Conservation (phyloP, 2,329 filamentous ascomycete species). For the Penicillium verrucosum region DNA sequence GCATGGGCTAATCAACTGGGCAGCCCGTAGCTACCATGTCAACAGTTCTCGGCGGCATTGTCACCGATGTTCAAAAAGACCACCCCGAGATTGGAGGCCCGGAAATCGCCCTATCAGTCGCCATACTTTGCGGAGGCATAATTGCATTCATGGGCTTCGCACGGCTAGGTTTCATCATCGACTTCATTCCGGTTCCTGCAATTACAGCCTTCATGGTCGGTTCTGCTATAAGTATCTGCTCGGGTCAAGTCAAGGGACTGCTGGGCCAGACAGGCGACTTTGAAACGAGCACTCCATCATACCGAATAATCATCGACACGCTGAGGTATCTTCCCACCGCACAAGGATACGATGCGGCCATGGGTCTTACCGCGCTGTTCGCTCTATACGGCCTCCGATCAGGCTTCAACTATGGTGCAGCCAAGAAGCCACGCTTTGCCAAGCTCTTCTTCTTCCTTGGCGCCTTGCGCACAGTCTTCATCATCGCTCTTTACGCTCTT, state of each 20-base stretch:
- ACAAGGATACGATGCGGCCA: conserved; percentile 67
- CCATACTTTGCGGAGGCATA: conserved; percentile 71
- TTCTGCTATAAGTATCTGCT: conserved; percentile 6
- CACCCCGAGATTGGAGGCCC: conserved; percentile 56
- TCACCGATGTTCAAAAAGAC: conserved; percentile 57
- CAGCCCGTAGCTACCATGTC: conserved; percentile 91
- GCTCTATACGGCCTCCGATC: conserved; percentile 71
- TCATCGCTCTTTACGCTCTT: conserved; percentile 86
- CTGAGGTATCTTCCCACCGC: conserved; percentile 64
- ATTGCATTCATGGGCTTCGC: conserved; percentile 72
- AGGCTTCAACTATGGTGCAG: conserved; percentile 60
- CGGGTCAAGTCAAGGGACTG: conserved; percentile 6
- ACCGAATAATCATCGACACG: conserved; percentile 74
- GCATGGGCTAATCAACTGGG: background rate
- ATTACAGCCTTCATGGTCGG: conserved; percentile 13
- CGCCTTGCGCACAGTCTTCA: conserved; percentile 80
- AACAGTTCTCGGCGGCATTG: conserved; percentile 76
- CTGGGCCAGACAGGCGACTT: conserved; percentile 57
- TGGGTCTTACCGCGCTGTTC: conserved; percentile 75
- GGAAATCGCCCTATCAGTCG: conserved; percentile 70
- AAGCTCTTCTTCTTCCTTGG: conserved; percentile 81
- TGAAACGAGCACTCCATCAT: conserved; percentile 72
- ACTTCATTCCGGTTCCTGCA: conserved; percentile 9
- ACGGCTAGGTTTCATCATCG: conserved; percentile 57
- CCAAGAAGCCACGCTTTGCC: conserved; percentile 62